Evolutionary conservation across 1,139 yeast species (phyloP), one percentile per base, ranked within the genome.

Genomic region (Yamadazyma spencermartinsiae): DNA sequence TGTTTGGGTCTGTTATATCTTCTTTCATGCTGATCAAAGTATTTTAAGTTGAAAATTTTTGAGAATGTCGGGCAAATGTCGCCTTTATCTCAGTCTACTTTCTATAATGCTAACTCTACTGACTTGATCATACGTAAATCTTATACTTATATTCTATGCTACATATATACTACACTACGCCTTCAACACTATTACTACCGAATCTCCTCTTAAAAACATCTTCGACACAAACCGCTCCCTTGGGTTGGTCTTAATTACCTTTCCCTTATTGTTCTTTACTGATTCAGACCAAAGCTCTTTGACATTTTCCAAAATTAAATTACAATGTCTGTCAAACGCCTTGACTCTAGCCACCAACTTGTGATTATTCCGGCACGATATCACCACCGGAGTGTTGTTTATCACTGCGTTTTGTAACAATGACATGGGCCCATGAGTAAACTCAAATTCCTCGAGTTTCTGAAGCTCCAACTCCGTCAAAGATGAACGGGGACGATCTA

Each of bases 291-390:
- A 88, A 52, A 88, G 68, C 57, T 92, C 98, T 58, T 86, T 88
- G 31, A 92, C 98, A 53, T 89, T 88, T 54, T 88, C 97, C 49
- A 92, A 67, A 7, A 92, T 83, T 85, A 92, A 79, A 60, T 92
- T 92, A 46, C 96, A 85, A 61, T 92, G 99, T 55, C 97, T 81
- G 59, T 92, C 99, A 59, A 89, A 94, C 0, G 98, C 98, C 56
- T 86, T 86, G 36, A 92, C 94, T 49, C 86, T 80, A 2, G 92
- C 97, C 20, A 92, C 76, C 33, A 92, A 72, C 61, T 92, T 92
- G 56, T 89, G 96, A 61, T 90, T 90, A 60, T 92, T 92, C 54
- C 99, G 77, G 47, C 96, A 80, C 19, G 96, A 87, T 50, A 92
- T 86, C 41, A 92, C 79, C 4, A 94, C 87, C 19, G 90, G 89